A percentile compares a stretch with the other conserved stretches of the same genome.
Evolutionary conservation across 306 rosid genomes (phyloP).

Genomic region (Biancaea sappan): DNA sequence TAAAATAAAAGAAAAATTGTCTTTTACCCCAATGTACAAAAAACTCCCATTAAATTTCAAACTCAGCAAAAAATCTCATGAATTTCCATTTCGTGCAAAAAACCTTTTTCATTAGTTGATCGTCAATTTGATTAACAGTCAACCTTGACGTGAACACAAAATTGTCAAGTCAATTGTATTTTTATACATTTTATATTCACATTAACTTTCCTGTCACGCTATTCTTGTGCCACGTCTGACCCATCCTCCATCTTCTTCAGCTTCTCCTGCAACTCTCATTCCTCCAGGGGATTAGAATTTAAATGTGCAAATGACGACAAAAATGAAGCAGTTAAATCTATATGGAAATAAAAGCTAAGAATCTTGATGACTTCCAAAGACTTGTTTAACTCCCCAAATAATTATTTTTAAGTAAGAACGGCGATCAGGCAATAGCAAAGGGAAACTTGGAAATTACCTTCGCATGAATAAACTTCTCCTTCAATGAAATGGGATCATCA

Average conservation of each 20-base stretch:
- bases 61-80: too few species aligned
- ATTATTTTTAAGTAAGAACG: neutral
- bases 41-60: too few species aligned
- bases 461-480: slow-evolving; percentile 75
- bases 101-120: too few species aligned
- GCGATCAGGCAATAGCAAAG: neutral
- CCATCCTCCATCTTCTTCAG: slow-evolving; percentile 44
- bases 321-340: neutral
- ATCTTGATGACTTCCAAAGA: neutral
- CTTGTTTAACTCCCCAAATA: slow-evolving; percentile 19
- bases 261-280: slow-evolving; percentile 49
- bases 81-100: too few species aligned
- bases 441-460: slow-evolving; percentile 50
- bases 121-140: too few species aligned
- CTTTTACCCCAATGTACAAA: too few species aligned
- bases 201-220: too few species aligned
- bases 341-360: neutral
- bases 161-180: too few species aligned
- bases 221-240: too few species aligned
- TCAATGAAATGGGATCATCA: slow-evolving; percentile 63
- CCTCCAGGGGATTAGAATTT: neutral
- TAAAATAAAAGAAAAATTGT: too few species aligned
- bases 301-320: neutral
- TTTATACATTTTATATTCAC: too few species aligned
- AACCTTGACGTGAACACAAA: too few species aligned